phyloP scores from a whole-genome alignment of 2,329 filamentous ascomycete genomes.

The Botrytis hyacinthi region DNA sequence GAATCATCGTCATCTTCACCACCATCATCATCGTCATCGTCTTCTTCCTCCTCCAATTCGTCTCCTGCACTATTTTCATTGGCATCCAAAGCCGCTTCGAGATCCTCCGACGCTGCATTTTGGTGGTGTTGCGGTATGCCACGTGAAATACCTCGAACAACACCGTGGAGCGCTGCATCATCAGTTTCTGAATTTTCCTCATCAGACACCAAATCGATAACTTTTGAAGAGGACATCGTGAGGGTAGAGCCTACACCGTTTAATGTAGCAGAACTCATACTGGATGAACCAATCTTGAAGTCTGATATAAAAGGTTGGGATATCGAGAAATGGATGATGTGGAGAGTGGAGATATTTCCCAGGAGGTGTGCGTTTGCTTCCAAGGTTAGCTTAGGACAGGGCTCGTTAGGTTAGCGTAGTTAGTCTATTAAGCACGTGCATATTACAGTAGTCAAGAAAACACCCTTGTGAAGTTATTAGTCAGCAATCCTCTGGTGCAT shows the following conservation, averaged over 20 bases:
- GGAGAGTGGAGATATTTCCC: not conserved
- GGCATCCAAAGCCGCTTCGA: not conserved
- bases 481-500: not conserved
- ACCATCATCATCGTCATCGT: not conserved
- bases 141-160: constrained; percentile 12
- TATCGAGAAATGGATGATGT: not conserved
- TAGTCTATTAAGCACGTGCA: not conserved
- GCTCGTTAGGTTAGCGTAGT: not conserved
- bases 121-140: constrained; percentile 12
- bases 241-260: not conserved
- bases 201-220: constrained; percentile 11
- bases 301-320: not conserved
- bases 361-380: not conserved
- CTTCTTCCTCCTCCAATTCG: not conserved
- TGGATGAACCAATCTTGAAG: not conserved
- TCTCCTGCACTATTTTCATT: constrained; percentile 2
- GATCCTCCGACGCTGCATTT: constrained; percentile 2
- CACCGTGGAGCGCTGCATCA: not conserved
- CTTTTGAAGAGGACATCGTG: constrained; percentile 16
- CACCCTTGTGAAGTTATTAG: not conserved
- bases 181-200: constrained; percentile 2
- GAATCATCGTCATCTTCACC: constrained; percentile 34
- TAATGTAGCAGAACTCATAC: constrained; percentile 7
- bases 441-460: not conserved
- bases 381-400: not conserved